phyloP scores from a whole-genome alignment of 2,329 filamentous ascomycete genomes.

The Dryadomyces quercus-mongolicae region DNA sequence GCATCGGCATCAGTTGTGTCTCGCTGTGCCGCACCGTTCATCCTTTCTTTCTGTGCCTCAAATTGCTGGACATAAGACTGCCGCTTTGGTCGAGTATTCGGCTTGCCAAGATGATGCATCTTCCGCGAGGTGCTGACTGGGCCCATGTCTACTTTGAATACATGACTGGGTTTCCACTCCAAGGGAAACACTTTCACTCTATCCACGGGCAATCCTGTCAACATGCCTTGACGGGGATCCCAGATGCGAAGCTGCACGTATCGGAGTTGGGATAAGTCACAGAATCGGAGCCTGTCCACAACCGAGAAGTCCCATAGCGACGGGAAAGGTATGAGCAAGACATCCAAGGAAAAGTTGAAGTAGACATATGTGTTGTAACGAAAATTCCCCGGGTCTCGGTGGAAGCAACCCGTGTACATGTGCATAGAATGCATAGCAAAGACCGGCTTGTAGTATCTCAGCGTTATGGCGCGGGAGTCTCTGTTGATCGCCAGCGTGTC shows the following conservation, averaged over 20 bases:
- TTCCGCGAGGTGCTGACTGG: background rate
- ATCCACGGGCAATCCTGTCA: background rate
- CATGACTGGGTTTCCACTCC: background rate
- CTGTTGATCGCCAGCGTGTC: background rate
- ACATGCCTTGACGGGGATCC: background rate
- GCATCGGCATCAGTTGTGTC: background rate
- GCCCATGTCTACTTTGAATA: background rate
- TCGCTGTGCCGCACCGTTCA: background rate
- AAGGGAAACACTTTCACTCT: background rate
- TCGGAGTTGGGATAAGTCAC: background rate
- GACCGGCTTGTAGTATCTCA: background rate
- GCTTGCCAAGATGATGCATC: background rate
- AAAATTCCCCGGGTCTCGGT: no score
- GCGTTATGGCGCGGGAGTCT: background rate
- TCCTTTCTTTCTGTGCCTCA: background rate
- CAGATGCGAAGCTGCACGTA: background rate
- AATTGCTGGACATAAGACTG: background rate
- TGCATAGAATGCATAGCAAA: background rate
- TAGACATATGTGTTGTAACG: background rate
- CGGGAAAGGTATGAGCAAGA: background rate
- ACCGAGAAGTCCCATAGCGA: background rate
- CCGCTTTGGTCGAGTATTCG: background rate
- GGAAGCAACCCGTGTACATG: background rate
- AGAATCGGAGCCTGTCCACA: background rate
- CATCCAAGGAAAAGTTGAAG: background rate